Evolutionary conservation across 495 filamentous ascomycete genomes (phyloP).

Genomic region (Cercophora samala): DNA sequence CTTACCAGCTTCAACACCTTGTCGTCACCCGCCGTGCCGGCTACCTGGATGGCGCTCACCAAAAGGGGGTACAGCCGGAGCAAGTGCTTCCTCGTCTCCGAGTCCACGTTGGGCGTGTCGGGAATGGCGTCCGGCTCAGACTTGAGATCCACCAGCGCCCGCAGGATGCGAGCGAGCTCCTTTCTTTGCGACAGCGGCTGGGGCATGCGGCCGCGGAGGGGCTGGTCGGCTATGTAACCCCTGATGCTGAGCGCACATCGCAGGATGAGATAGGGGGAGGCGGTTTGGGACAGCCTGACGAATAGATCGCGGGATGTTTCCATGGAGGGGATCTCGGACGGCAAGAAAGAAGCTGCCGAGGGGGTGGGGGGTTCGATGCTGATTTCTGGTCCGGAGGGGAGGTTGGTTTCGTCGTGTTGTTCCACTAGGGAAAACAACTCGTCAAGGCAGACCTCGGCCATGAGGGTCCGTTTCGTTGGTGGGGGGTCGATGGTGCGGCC

Average conservation of each 20-base stretch:
- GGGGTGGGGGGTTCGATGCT: not conserved
- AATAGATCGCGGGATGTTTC: constrained; percentile 36
- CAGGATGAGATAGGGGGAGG: constrained; percentile 80
- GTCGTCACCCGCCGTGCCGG: constrained; percentile 59
- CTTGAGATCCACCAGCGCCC: constrained; percentile 58
- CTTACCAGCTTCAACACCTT: constrained; percentile 57
- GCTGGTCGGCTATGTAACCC: constrained; percentile 86
- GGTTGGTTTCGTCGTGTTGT: constrained; percentile 32
- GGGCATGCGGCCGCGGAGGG: constrained; percentile 85
- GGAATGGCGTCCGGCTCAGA: constrained; percentile 72
- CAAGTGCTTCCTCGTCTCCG: constrained; percentile 63
- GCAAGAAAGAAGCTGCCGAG: too few species aligned
- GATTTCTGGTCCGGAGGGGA: not conserved
- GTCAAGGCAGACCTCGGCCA: constrained; percentile 77
- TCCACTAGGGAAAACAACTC: constrained; percentile 73
- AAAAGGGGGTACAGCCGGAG: constrained; percentile 80
- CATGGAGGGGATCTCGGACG: not conserved
- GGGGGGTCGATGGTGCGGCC: constrained; percentile 68
- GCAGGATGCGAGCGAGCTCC: constrained; percentile 71
- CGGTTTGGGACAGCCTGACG: constrained; percentile 66
- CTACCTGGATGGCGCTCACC: constrained; percentile 63
- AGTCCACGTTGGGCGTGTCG: constrained; percentile 55
- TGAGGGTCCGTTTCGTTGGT: constrained; percentile 61
- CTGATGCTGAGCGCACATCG: constrained; percentile 75
- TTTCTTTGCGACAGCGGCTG: constrained; percentile 77